A percentile compares a stretch with the other conserved stretches of the same genome.
phyloP scores from a whole-genome alignment of 345 rosid species.

The Mallotus nudiflorus region DNA sequence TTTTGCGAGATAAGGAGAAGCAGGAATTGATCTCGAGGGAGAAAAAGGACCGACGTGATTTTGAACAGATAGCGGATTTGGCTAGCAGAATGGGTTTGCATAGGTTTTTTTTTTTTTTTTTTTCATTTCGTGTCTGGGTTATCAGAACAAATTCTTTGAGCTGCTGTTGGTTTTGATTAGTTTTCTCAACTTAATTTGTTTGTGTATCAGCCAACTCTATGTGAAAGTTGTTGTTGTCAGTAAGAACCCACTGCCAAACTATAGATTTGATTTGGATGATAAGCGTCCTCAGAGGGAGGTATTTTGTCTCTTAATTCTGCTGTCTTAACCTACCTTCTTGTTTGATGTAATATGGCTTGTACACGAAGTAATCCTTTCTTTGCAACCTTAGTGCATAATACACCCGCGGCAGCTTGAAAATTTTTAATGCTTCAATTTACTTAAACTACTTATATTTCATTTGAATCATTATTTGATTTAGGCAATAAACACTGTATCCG shows the following conservation, averaged over 20 bases:
- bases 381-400: neutral
- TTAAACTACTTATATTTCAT: neutral
- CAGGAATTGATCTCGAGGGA: constrained; percentile 85
- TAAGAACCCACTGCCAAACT: constrained; percentile 89
- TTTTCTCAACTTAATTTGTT: constrained; percentile 27
- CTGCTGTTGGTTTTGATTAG: constrained; percentile 12
- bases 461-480: neutral
- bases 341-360: neutral
- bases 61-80: constrained; percentile 67
- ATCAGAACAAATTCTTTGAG: constrained; percentile 2
- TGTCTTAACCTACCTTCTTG: neutral
- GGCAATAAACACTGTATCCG: neutral
- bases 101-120: constrained; percentile 54
- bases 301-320: constrained; percentile 10
- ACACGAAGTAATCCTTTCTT: neutral
- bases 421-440: neutral
- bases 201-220: constrained; percentile 78
- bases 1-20: constrained; percentile 50
- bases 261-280: constrained; percentile 92
- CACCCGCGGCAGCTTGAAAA: no score
- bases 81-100: constrained; percentile 76
- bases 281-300: constrained; percentile 96
- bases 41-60: constrained; percentile 76
- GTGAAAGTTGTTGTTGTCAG: constrained; percentile 80
- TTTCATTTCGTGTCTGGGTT: no score